Base-by-base conservation (phyloP, 2,329 filamentous ascomycete species). In the Neonectria magnoliae region DNA sequence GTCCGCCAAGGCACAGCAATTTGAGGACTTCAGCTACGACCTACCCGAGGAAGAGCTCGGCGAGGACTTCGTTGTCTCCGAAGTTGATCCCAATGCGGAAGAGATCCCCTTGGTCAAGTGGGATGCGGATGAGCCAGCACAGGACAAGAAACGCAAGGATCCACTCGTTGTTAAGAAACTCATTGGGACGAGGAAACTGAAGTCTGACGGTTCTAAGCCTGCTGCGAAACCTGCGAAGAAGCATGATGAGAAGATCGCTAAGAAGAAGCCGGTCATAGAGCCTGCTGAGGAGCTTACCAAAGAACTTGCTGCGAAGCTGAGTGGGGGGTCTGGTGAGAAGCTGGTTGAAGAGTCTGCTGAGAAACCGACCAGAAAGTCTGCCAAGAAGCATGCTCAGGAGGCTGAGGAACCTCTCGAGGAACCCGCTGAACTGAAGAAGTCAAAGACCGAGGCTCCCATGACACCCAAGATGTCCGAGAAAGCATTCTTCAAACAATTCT, bases 11-110 rank as follows among this genome's bases (percentile, higher is more conserved):
- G 62, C 68, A 29, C 68, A 68, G 2, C 70, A 71, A 27, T 66
- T 67, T 5, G 76, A 78, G 29, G 69, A 74, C 51, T 72, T 73
- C 51, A 73, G 62, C 44, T 70, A 71, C 61, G 64, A 77, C 56
- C 66, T 76, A 50, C 70, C 73, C 25, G 74, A 73, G 7, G 64
- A 71, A 25, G 62, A 66, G 20, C 65, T 72, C 4, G 64, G 65
- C 6, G 71, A 74, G n/a, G 72, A 70, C 25, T 67, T 75, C 20
- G 60, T 71, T 18, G 67, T 74, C 22, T 31, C 65, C n/a, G 22
- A 72, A 22, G 38, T 57, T 16, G 47, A 62, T 5, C 27, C 59
- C 10, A 27, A 53, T 20, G 58, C 38, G n/a, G 57, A 62, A 50
- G 61, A 62, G 38, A 22, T 36, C 33, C 27, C 13, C 10, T 25